Conservation (phyloP, 2,329 filamentous ascomycete species). For the Pyrenophora graminea region DNA sequence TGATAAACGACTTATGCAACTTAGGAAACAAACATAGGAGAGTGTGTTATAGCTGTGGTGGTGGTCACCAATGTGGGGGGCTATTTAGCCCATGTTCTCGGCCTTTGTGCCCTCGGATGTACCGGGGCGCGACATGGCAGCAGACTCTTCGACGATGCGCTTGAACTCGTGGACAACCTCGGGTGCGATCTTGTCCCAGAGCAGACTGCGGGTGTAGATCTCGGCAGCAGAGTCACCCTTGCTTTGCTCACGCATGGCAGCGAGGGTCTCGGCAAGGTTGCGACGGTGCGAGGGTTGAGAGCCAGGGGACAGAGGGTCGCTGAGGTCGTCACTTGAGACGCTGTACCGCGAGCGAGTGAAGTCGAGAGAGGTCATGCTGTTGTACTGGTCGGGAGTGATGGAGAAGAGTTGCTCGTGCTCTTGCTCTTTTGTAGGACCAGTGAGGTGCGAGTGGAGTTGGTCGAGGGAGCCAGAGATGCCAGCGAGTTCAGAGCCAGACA, state of each 20-base stretch:
- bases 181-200: constrained; percentile 91
- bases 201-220: constrained; percentile 87
- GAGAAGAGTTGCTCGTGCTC: constrained; percentile 86
- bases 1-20: constrained; percentile 37
- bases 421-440: constrained; percentile 75
- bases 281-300: constrained; percentile 63
- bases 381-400: constrained; percentile 85
- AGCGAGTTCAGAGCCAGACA: constrained; percentile 44
- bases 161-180: constrained; percentile 93
- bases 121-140: constrained; percentile 41
- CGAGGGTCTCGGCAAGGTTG: constrained; percentile 79
- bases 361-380: constrained; percentile 76
- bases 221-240: constrained; percentile 77
- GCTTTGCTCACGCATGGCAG: constrained; percentile 72
- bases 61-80: background rate
- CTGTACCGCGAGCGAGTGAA: constrained; percentile 60
- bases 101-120: constrained; percentile 41
- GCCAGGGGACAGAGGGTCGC: constrained; percentile 43
- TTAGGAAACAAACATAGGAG: constrained; percentile 29
- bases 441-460: constrained; percentile 52
- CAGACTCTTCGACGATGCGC: constrained; percentile 82
- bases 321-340: constrained; percentile 55
- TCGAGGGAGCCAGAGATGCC: constrained; percentile 45
- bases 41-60: constrained; percentile 14
- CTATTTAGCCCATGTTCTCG: constrained; percentile 33